Base-by-base conservation (phyloP, 441 rosid genomes). In the Adansonia madagascariensis region DNA sequence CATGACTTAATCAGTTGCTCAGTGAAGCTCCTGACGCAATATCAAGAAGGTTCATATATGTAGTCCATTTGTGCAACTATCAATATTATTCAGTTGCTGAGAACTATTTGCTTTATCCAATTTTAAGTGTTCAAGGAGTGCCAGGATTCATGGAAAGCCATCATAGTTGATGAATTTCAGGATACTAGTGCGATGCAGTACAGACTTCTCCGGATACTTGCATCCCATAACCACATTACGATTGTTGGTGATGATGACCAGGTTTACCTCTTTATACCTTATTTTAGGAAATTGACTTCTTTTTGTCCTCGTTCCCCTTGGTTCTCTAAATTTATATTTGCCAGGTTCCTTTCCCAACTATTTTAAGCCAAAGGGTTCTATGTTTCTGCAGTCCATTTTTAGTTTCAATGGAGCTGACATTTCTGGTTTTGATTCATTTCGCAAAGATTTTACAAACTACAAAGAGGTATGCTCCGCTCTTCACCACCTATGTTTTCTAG, bases 221-320 rank as follows among this genome's bases (percentile, higher is more conserved):
- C 98, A 71, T 89, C 95, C 80, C 97, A 94, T 83, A 86, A 89
- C 81, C 82, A 53, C 77, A 84, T 95, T 80, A 95, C 98, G 31
- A 81, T 95, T 75, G 93, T 94, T 76, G 98, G 98, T 60, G 99
- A 95, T 86, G 99, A 95, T 85, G 99, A 95, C 86, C 99, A 95
- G 96, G 99, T 92, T 43, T 65, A 72, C 57, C 31, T 53, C 39
- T 77, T 61, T 35, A 41, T 57, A 39, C 73, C 59, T 69, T 46
- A 24, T 63, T 31, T 64, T 12, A 20, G 18, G 59, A 41, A 64
- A 18, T 39, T 70, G 6, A 2, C 9, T 27, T 20, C 43, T 62
- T 50, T 65, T 17, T 69, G 17, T 18, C 67, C 62, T 44, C 41
- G 18, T 62, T 44, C 39, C 41, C 18, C 9, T 61, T 44, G 10